Evolutionary conservation across 2,329 filamentous ascomycete species (phyloP).

Genomic region (Drechslerella dactyloides): DNA sequence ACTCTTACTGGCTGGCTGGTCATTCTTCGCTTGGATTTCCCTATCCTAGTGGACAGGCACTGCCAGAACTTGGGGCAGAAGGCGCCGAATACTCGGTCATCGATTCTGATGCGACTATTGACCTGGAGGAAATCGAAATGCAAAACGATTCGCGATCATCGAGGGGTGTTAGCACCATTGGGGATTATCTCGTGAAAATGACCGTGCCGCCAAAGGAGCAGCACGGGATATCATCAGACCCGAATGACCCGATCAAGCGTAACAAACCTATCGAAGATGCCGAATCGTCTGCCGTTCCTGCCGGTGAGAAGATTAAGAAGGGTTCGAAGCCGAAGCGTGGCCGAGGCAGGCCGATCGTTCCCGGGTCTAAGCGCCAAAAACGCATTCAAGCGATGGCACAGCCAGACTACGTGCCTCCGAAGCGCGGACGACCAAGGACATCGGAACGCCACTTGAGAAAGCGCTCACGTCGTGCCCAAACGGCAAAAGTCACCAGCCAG

Average conservation of each 20-base stretch:
- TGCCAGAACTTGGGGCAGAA: not conserved
- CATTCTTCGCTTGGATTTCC: not conserved
- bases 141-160: conserved; percentile 5
- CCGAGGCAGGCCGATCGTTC: conserved; percentile 44
- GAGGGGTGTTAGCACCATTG: not conserved
- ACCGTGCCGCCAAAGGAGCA: not conserved
- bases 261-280: not conserved
- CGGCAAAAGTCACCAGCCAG: not conserved
- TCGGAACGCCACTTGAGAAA: conserved; percentile 35
- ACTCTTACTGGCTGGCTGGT: not conserved
- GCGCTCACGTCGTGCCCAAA: conserved; percentile 20
- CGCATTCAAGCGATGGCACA: conserved; percentile 44
- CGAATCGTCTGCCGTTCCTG: not conserved
- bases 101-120: conserved; percentile 41
- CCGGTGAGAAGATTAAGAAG: not conserved
- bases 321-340: conserved; percentile 21
- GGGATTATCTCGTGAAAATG: conserved; percentile 5
- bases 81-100: not conserved
- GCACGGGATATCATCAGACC: conserved; percentile 2
- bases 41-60: not conserved
- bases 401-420: conserved; percentile 45
- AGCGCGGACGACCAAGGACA: conserved; percentile 40
- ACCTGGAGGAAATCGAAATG: conserved; percentile 21
- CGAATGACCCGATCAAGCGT: not conserved
- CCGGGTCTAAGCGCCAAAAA: conserved; percentile 40